phyloP scores from a whole-genome alignment of 192 early-diverging fungal genomes.

The Entomortierella parvispora region DNA sequence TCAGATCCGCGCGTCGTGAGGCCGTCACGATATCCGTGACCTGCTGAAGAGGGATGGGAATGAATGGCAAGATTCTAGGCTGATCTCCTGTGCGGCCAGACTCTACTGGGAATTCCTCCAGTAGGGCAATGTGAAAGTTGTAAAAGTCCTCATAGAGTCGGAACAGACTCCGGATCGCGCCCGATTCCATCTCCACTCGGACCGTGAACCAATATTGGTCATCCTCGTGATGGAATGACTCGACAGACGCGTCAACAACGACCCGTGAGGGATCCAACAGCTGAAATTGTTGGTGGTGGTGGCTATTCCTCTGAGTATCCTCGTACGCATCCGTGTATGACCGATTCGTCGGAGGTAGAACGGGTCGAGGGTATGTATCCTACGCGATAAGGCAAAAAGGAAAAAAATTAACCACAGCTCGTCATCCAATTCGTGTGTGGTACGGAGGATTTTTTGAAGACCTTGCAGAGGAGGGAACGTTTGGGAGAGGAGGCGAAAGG shows the following conservation, averaged over 20 bases:
- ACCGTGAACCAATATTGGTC: slow-evolving; percentile 81
- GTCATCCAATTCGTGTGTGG: too few species aligned
- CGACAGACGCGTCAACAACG: slow-evolving; percentile 68
- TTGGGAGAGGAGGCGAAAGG: too few species aligned
- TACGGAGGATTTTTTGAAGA: too few species aligned
- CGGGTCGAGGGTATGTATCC: too few species aligned
- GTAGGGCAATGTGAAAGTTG: slow-evolving; percentile 77
- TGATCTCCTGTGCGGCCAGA: slow-evolving; percentile 66
- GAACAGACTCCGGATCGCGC: slow-evolving; percentile 71
- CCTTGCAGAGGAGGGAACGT: background rate
- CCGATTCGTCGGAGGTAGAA: too few species aligned
- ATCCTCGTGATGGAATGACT: slow-evolving; percentile 74
- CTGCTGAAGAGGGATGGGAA: slow-evolving; percentile 70
- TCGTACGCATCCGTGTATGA: slow-evolving; percentile 6
- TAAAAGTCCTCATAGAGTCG: slow-evolving; percentile 85
- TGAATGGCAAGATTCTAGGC: slow-evolving; percentile 68
- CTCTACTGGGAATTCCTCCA: slow-evolving; percentile 72
- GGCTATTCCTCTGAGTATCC: slow-evolving; percentile 37
- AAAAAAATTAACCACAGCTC: background rate
- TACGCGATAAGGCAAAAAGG: too few species aligned
- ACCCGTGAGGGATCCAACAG: too few species aligned
- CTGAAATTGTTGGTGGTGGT: slow-evolving; percentile 65
- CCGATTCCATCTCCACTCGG: slow-evolving; percentile 63
- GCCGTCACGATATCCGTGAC: slow-evolving; percentile 76
- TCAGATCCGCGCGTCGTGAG: slow-evolving; percentile 71